Evolutionary conservation across 139 green algal species (phyloP).

Genomic region (Coccomyxa sp.): DNA sequence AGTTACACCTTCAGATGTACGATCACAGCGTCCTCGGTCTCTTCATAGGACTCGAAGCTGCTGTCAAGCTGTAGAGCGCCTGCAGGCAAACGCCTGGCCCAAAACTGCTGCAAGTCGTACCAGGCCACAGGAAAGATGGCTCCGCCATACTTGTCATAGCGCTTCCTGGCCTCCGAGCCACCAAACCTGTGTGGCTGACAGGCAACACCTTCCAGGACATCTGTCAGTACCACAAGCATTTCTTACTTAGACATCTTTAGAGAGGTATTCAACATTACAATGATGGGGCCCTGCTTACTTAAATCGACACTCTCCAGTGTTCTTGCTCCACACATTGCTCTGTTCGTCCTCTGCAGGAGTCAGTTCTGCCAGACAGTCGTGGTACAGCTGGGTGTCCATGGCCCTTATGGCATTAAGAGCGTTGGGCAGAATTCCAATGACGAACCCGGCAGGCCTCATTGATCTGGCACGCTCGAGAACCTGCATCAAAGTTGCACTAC

Average conservation of each 20-base stretch:
- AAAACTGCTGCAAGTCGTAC: slow-evolving; percentile 3
- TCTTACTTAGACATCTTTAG: neutral
- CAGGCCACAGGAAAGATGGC: slow-evolving; percentile 1
- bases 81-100: neutral
- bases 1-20: neutral
- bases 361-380: neutral
- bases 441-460: neutral
- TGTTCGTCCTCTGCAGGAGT: neutral
- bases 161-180: neutral
- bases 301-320: neutral
- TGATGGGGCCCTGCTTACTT: neutral
- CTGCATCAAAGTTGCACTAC: neutral
- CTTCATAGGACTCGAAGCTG: neutral
- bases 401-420: neutral
- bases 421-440: slow-evolving; percentile 4
- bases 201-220: neutral
- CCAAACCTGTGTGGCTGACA: neutral
- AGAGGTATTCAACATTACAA: neutral
- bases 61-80: neutral
- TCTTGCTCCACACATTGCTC: too few species aligned
- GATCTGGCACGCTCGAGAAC: neutral
- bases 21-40: neutral
- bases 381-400: neutral
- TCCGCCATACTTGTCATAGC: neutral
- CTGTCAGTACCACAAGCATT: neutral